A percentile compares a stretch with the other conserved stretches of the same genome.
phyloP scores from a whole-genome alignment of 441 rosid species.

The Omphalea diandra region DNA sequence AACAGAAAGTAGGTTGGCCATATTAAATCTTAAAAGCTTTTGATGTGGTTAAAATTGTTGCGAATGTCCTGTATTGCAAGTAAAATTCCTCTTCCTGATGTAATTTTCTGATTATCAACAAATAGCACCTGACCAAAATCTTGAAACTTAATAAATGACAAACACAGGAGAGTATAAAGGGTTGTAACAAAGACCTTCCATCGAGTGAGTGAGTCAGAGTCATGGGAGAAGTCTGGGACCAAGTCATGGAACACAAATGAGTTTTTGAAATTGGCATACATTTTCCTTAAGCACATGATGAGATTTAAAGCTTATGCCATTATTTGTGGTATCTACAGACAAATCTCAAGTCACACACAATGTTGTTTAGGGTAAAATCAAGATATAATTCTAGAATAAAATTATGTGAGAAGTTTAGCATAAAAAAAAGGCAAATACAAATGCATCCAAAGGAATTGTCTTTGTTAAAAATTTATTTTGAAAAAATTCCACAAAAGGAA shows the following conservation, averaged over 20 bases:
- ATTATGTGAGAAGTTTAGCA: not conserved
- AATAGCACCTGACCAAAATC: not conserved
- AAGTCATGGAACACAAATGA: not conserved
- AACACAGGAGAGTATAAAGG: not conserved
- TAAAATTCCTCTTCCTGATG: not conserved
- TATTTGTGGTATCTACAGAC: not conserved
- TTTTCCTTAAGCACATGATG: not conserved
- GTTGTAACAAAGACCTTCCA: not conserved
- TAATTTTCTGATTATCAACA: not conserved
- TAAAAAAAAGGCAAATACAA: not conserved
- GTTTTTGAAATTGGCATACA: not conserved
- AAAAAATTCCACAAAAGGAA: not conserved
- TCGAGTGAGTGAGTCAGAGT: not conserved
- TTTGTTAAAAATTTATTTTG: not conserved
- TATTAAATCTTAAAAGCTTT: not conserved
- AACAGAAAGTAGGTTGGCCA: not conserved
- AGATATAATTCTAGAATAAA: not conserved
- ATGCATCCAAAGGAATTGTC: not conserved
- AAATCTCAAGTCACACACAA: not conserved
- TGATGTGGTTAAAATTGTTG: not conserved
- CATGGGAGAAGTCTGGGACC: not conserved
- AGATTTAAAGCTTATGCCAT: not conserved
- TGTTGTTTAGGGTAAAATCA: not conserved
- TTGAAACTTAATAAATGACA: not conserved
- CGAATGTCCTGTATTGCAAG: not conserved